Conservation (phyloP, 805 yeast genomes). For the Debaryomyces hansenii region DNA sequence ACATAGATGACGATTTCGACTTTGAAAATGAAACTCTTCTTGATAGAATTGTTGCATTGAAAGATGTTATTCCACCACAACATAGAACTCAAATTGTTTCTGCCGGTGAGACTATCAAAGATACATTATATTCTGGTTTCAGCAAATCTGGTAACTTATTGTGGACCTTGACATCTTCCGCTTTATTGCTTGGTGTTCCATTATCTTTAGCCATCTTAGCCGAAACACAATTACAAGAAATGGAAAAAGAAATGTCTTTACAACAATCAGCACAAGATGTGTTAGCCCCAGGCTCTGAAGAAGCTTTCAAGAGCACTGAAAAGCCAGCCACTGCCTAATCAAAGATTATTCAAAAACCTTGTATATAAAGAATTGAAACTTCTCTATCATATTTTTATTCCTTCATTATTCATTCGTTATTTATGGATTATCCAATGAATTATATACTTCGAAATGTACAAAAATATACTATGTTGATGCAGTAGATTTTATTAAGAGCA, state of each 20-base stretch:
- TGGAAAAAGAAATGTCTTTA: conserved; percentile 87
- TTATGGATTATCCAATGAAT: conserved; percentile 3
- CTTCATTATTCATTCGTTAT: conserved; percentile 5
- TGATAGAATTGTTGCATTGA: conserved; percentile 89
- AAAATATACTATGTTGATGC: background rate
- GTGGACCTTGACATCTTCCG: conserved; percentile 85
- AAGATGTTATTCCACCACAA: conserved; percentile 86
- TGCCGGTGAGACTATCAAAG: conserved; percentile 27
- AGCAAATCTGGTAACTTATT: conserved; percentile 70
- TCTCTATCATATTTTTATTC: conserved; percentile 1
- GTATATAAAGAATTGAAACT: conserved; percentile 7
- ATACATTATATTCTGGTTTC: conserved; percentile 43
- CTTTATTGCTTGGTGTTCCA: conserved; percentile 89
- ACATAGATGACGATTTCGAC: conserved; percentile 69
- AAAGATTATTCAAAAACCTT: conserved; percentile 4
- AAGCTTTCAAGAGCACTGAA: conserved; percentile 25
- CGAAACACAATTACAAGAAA: conserved; percentile 90
- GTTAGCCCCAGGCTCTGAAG: conserved; percentile 66
- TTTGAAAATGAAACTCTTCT: conserved; percentile 74
- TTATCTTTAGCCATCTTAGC: conserved; percentile 83
- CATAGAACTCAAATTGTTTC: conserved; percentile 57
- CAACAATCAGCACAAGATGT: conserved; percentile 78
- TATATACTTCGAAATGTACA: background rate
- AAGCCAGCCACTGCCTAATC: conserved; percentile 20
- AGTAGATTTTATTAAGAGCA: too few species aligned